A percentile compares a stretch with the other conserved stretches of the same genome.
These are phyloP conservation scores for Acer saccharum DNA, from an alignment of 345 rosid genomes.

Conservation along the genomic window DNA sequence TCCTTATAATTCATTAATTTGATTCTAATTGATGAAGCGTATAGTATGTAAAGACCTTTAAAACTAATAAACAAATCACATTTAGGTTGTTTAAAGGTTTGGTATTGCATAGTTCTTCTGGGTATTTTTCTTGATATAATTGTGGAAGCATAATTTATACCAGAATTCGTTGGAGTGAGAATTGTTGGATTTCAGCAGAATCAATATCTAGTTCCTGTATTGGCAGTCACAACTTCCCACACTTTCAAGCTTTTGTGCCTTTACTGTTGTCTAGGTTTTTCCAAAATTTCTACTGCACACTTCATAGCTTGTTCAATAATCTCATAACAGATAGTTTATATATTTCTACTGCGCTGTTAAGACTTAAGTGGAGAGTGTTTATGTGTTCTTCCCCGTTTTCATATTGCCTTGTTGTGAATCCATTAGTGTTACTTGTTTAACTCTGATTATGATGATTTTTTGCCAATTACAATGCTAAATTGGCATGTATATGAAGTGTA, in stretches of 20 bases:
- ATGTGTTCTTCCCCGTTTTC: background rate
- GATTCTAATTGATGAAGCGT: background rate
- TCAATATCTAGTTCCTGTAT: background rate
- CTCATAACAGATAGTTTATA: too few relatives aligned
- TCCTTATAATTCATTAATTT: background rate
- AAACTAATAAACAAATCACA: background rate
- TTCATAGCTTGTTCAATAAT: too few relatives aligned
- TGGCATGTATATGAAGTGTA: background rate
- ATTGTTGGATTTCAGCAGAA: background rate
- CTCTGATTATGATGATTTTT: too few relatives aligned
- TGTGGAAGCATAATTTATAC: background rate
- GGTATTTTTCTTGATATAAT: background rate
- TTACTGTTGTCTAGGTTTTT: background rate
- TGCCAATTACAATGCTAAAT: background rate
- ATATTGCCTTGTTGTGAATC: background rate
- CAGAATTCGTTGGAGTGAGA: background rate
- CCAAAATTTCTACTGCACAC: background rate
- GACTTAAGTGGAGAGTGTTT: too few relatives aligned
- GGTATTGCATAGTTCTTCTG: background rate
- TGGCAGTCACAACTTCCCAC: background rate
- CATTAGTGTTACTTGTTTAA: slow-evolving; percentile 1
- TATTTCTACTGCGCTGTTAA: too few relatives aligned
- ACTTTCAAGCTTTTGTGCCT: background rate
- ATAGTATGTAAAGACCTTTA: background rate
- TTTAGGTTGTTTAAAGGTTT: background rate